Evolutionary conservation across 176 grass and related monocot species (phyloP).

Genomic region (Phyllostachys edulis): DNA sequence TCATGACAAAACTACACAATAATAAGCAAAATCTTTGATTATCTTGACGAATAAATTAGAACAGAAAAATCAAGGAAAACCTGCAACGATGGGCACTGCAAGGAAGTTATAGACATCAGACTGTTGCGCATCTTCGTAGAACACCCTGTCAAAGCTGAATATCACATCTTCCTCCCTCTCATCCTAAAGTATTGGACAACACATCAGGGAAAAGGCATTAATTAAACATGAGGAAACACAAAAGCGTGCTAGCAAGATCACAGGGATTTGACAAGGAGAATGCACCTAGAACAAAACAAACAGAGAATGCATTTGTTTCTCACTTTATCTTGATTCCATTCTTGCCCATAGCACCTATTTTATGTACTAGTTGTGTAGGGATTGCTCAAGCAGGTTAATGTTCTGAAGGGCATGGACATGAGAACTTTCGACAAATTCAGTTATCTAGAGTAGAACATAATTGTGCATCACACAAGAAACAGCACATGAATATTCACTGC

Average conservation of each 20-base stretch:
- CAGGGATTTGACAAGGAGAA: conserved; percentile 3
- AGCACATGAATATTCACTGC: neutral
- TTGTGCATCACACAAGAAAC: neutral
- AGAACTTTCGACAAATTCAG: neutral
- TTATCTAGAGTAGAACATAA: neutral
- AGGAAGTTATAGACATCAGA: conserved; percentile 71
- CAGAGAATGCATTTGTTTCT: neutral
- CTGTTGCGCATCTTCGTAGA: conserved; percentile 66
- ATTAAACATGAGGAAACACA: conserved; percentile 12
- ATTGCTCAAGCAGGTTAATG: neutral
- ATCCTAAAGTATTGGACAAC: conserved; percentile 42
- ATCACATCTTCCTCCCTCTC: conserved; percentile 72
- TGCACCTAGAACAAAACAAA: neutral
- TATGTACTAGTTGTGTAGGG: neutral
- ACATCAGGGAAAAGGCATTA: conserved; percentile 9
- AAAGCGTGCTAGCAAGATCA: conserved; percentile 14
- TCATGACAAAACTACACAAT: neutral
- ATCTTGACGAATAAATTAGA: neutral
- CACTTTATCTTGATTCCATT: neutral
- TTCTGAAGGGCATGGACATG: neutral
- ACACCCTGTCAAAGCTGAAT: conserved; percentile 84
- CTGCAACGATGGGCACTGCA: conserved; percentile 66
- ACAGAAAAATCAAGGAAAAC: conserved; percentile 29
- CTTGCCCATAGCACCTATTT: neutral
- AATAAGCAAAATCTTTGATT: neutral